phyloP scores from a whole-genome alignment of 495 filamentous ascomycete species.

The Annulohypoxylon moriforme region DNA sequence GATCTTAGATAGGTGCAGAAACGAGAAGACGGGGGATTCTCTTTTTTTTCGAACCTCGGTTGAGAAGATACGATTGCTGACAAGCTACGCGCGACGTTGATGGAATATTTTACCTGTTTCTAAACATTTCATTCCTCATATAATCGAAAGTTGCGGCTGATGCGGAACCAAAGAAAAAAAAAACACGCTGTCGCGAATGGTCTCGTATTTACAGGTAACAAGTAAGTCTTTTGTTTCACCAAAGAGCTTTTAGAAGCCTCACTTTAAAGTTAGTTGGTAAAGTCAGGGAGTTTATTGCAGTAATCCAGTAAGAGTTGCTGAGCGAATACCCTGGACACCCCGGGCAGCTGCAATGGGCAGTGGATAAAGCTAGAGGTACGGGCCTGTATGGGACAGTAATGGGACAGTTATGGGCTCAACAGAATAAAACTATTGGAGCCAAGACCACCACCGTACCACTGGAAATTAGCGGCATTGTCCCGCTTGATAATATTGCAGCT shows the following conservation, averaged over 20 bases:
- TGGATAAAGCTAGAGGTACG: too few species aligned
- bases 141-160: constrained; percentile 17
- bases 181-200: constrained; percentile 40
- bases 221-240: constrained; percentile 34
- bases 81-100: constrained; percentile 40
- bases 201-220: constrained; percentile 18
- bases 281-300: constrained; percentile 33
- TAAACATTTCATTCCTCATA: constrained; percentile 37
- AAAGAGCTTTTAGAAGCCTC: constrained; percentile 33
- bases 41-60: constrained; percentile 31
- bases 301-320: constrained; percentile 9
- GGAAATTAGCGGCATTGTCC: constrained; percentile 37
- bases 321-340: not conserved
- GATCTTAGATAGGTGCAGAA: not conserved
- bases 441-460: constrained; percentile 34
- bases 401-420: constrained; percentile 14
- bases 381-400: not conserved
- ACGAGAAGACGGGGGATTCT: constrained; percentile 20
- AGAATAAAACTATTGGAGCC: constrained; percentile 31
- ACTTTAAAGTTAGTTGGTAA: constrained; percentile 14
- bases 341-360: not conserved
- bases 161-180: constrained; percentile 17
- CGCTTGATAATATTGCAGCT: constrained; percentile 14
- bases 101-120: constrained; percentile 24
- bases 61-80: constrained; percentile 24